These are phyloP conservation scores for Aspergillus fischeri DNA, from an alignment of 2,329 filamentous ascomycete genomes.

Conservation along the genomic window DNA sequence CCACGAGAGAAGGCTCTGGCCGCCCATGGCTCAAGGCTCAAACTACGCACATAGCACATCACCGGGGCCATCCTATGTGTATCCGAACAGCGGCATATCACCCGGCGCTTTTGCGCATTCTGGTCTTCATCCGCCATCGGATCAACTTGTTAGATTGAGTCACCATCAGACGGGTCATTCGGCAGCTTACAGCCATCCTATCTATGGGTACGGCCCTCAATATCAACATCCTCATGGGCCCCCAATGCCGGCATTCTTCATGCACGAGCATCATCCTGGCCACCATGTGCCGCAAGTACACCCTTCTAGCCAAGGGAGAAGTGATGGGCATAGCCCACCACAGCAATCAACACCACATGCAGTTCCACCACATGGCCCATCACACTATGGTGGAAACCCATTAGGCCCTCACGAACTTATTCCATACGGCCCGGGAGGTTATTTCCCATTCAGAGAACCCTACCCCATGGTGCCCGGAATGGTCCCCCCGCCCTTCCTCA, in stretches of 20 bases:
- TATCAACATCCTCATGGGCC: slow-evolving; percentile 23
- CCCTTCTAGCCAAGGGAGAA: slow-evolving; percentile 19
- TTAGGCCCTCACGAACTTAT: slow-evolving; percentile 36
- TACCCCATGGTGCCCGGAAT: slow-evolving; percentile 33
- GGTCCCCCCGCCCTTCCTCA: slow-evolving; percentile 34
- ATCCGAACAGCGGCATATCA: slow-evolving; percentile 24
- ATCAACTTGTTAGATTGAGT: slow-evolving; percentile 31
- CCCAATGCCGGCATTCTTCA: slow-evolving; percentile 24
- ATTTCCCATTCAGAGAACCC: slow-evolving; percentile 33
- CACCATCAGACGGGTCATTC: slow-evolving; percentile 22
- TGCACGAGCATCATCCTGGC: slow-evolving; percentile 26
- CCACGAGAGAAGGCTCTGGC: slow-evolving; percentile 33
- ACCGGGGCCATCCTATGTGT: slow-evolving; percentile 37
- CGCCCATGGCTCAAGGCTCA: slow-evolving; percentile 23
- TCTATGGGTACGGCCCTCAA: slow-evolving; percentile 28
- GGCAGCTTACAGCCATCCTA: slow-evolving; percentile 23
- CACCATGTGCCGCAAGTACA: slow-evolving; percentile 22
- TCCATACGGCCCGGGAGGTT: slow-evolving; percentile 31
- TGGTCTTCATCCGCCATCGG: slow-evolving; percentile 25
- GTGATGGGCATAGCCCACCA: slow-evolving; percentile 28
- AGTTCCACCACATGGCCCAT: slow-evolving; percentile 23
- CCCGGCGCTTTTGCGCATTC: slow-evolving; percentile 26
- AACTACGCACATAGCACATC: slow-evolving; percentile 40
- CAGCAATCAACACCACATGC: slow-evolving; percentile 29
- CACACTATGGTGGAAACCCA: slow-evolving; percentile 28